These are phyloP conservation scores for Chaetomiaceae sp. DNA, from an alignment of 2,329 filamentous ascomycete species.

Conservation along the genomic window DNA sequence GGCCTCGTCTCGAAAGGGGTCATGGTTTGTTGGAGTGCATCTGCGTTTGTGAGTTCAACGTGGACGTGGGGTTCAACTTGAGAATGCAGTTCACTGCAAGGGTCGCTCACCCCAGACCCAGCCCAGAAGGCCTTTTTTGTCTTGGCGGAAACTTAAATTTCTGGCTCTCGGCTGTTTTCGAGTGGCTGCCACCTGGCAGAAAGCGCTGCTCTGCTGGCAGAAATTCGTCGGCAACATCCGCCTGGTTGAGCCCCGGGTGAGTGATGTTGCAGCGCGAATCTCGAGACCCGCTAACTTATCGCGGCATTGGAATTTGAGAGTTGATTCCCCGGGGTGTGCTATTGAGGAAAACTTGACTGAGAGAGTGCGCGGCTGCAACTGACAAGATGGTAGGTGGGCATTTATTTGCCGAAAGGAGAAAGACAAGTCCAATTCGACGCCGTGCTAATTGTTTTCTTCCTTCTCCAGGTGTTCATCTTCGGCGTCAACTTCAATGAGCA, in stretches of 20 bases:
- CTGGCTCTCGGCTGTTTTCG: background rate
- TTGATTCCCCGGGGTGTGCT: slow-evolving; percentile 10
- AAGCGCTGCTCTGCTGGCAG: background rate
- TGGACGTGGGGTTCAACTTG: too few species aligned
- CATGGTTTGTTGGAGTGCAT: slow-evolving; percentile 12
- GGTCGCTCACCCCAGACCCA: too few species aligned
- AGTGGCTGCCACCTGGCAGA: background rate
- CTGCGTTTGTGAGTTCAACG: too few species aligned
- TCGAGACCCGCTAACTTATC: slow-evolving; percentile 11
- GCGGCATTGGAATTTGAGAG: slow-evolving; percentile 5
- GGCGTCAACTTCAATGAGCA: slow-evolving; percentile 80
- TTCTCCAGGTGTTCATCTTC: slow-evolving; percentile 49
- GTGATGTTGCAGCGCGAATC: slow-evolving; percentile 1
- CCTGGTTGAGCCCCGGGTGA: background rate
- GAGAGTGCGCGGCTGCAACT: slow-evolving; percentile 17
- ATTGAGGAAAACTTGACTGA: slow-evolving; percentile 18
- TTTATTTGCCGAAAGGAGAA: too few species aligned
- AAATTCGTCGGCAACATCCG: slow-evolving; percentile 18
- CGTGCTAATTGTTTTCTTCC: slow-evolving; percentile 4
- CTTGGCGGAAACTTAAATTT: too few species aligned
- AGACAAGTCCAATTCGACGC: too few species aligned
- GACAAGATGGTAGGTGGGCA: slow-evolving; percentile 25
- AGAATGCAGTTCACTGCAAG: too few species aligned
- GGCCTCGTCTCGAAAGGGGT: slow-evolving; percentile 40
- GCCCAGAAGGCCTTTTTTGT: too few species aligned